Conservation (phyloP, 345 rosid species). For the Mallotus nudiflorus region DNA sequence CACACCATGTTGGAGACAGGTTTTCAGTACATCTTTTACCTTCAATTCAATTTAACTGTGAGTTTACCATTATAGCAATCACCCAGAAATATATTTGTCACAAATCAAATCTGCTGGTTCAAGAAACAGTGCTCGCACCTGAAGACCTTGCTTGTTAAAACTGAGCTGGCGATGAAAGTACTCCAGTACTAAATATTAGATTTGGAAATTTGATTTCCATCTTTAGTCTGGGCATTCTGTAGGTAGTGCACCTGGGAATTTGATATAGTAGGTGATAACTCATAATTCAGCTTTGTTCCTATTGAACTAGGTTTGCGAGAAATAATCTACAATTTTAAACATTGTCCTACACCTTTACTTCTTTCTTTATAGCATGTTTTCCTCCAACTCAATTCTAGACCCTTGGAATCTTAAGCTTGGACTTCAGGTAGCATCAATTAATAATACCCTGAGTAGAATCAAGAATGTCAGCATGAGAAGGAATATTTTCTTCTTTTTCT, state of each 20-base stretch:
- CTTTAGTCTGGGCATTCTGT: neutral
- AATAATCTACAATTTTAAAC: neutral
- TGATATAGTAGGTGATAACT: too few relatives aligned
- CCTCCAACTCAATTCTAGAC: neutral
- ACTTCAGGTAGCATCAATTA: too few relatives aligned
- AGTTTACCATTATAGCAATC: neutral
- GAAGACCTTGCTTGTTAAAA: neutral
- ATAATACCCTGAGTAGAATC: too few relatives aligned
- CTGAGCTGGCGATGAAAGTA: neutral
- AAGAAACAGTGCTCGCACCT: neutral
- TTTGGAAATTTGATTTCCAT: neutral
- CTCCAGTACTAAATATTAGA: neutral
- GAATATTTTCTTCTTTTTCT: too few relatives aligned
- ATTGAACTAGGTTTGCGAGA: neutral
- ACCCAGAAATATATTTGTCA: neutral
- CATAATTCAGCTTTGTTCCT: neutral
- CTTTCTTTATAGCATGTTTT: neutral
- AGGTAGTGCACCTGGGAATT: too few relatives aligned
- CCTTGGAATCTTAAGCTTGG: neutral
- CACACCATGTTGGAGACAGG: slow-evolving; percentile 80
- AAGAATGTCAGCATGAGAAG: too few relatives aligned
- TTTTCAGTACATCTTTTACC: slow-evolving; percentile 24
- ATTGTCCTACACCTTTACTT: neutral
- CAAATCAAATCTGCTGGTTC: neutral
- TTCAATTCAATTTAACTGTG: neutral